These are phyloP conservation scores for Lasiosphaeria hispida DNA, from an alignment of 495 filamentous ascomycete species.

Conservation along the genomic window DNA sequence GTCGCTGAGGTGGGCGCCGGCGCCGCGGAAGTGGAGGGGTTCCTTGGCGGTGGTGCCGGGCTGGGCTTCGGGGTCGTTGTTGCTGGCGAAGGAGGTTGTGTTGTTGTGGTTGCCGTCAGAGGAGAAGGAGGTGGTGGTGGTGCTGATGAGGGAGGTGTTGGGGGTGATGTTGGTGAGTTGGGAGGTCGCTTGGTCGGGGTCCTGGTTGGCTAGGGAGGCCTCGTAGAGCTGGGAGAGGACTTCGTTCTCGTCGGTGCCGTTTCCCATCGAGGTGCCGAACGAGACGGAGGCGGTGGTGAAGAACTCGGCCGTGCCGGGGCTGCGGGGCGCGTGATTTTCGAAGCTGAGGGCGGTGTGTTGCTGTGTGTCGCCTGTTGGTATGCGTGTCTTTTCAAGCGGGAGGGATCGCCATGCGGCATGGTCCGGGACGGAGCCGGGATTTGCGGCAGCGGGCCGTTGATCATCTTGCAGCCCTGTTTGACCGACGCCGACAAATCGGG, in stretches of 20 bases:
- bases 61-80: conserved; percentile 9
- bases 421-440: conserved; percentile 21
- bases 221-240: conserved; percentile 63
- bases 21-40: conserved; percentile 20
- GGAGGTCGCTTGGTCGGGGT: conserved; percentile 54
- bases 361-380: conserved; percentile 47
- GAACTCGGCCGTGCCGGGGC: conserved; percentile 43
- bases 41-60: conserved; percentile 6
- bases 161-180: conserved; percentile 35
- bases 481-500: conserved; percentile 41
- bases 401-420: conserved; percentile 48
- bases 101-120: conserved; percentile 11
- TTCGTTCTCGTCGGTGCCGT: neutral
- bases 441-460: too few species aligned
- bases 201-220: conserved; percentile 66
- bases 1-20: conserved; percentile 49
- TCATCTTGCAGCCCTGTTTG: neutral
- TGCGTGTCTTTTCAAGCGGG: conserved; percentile 33
- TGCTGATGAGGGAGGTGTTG: neutral
- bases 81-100: conserved; percentile 18
- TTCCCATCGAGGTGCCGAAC: conserved; percentile 17
- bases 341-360: conserved; percentile 38
- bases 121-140: conserved; percentile 15
- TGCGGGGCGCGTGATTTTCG: conserved; percentile 15
- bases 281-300: conserved; percentile 44